Evolutionary conservation across 1,284 basidiomycete genomes (phyloP).

Genomic region (Rhodotorula sp.): DNA sequence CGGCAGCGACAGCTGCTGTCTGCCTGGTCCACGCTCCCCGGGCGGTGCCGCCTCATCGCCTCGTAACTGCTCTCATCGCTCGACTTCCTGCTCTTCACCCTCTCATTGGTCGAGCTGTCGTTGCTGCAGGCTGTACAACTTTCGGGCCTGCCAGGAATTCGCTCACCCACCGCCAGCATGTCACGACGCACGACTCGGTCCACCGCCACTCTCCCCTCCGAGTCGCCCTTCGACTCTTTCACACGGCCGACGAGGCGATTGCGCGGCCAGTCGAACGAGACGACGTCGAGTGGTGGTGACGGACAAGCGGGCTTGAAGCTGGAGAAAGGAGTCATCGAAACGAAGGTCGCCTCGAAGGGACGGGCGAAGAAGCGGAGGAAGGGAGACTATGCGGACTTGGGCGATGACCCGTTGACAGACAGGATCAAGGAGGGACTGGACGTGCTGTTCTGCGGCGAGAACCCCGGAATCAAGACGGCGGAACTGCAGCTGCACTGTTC

Average conservation of each 20-base stretch:
- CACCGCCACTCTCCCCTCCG: background rate
- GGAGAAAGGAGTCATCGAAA: background rate
- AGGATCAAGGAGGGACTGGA: background rate
- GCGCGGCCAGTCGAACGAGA: background rate
- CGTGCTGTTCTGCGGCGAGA: background rate
- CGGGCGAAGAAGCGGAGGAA: background rate
- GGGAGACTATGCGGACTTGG: constrained; percentile 1
- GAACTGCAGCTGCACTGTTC: background rate
- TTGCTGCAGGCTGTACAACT: too few species aligned
- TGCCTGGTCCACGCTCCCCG: background rate
- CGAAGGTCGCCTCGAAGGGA: background rate
- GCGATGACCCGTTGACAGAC: background rate
- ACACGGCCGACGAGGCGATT: background rate
- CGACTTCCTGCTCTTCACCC: background rate
- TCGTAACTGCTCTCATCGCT: background rate
- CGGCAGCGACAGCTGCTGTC: background rate
- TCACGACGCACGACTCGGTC: background rate
- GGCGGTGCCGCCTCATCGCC: background rate
- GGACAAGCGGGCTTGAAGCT: background rate
- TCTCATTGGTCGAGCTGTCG: too few species aligned
- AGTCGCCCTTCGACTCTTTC: background rate
- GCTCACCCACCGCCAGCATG: background rate
- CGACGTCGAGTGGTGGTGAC: rapidly evolving
- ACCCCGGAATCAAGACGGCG: background rate
- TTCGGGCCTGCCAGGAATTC: too few species aligned